phyloP scores from a whole-genome alignment of 495 filamentous ascomycete genomes.

The Gamarada debralockiae region DNA sequence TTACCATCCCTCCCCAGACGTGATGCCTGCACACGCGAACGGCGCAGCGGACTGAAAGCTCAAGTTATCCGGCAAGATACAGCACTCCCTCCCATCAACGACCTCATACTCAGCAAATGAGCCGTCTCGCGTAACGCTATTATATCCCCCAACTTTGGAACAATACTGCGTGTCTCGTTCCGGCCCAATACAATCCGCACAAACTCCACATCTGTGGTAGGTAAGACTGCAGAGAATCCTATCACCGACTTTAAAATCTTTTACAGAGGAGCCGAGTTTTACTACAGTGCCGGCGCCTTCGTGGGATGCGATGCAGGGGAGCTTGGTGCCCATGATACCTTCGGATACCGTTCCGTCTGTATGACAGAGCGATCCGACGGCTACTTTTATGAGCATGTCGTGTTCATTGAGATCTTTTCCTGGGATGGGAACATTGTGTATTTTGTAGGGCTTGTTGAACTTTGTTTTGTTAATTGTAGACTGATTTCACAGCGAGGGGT shows the following conservation, averaged over 20 bases:
- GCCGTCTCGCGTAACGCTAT: slow-evolving; percentile 45
- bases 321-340: slow-evolving; percentile 36
- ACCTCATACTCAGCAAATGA: slow-evolving; percentile 50
- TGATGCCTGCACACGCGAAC: slow-evolving; percentile 54
- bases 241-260: slow-evolving; percentile 42
- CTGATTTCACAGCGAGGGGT: neutral
- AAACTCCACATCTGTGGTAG: slow-evolving; percentile 42
- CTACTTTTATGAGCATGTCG: slow-evolving; percentile 55
- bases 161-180: slow-evolving; percentile 47
- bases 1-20: slow-evolving; percentile 47
- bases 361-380: slow-evolving; percentile 57
- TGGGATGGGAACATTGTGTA: slow-evolving; percentile 46
- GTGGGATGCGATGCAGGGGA: slow-evolving; percentile 54
- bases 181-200: slow-evolving; percentile 41
- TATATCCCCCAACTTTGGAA: slow-evolving; percentile 22
- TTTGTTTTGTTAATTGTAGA: slow-evolving; percentile 12
- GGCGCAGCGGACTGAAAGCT: slow-evolving; percentile 48
- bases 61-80: slow-evolving; percentile 42
- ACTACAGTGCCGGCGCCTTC: slow-evolving; percentile 55
- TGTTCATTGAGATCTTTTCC: slow-evolving; percentile 33
- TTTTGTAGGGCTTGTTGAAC: slow-evolving; percentile 47
- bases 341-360: slow-evolving; percentile 51
- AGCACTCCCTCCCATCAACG: slow-evolving; percentile 40
- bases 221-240: slow-evolving; percentile 44
- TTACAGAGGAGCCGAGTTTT: slow-evolving; percentile 38